Evolutionary conservation across 2,329 filamentous ascomycete species (phyloP), one percentile per base, ranked within the genome.

Genomic region (Trichoderma atrobrunneum): DNA sequence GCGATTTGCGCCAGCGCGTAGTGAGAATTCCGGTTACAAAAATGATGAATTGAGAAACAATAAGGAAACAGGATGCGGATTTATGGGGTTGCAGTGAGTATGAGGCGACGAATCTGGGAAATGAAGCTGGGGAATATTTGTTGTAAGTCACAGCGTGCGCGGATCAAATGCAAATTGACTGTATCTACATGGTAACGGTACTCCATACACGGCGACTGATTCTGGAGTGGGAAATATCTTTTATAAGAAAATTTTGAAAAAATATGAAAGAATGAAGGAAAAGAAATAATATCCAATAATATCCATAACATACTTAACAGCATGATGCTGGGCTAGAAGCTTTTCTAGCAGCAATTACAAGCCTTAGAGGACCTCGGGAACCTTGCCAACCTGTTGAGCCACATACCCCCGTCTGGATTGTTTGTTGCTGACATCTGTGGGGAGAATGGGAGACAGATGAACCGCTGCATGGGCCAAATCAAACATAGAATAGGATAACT

Each of bases 1-100:
- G 57, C 24, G 65, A 70, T 71, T 24, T 43, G 65, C 43, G 64
- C 48, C 51, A 36, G 39, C 68, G 68, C 71, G 30, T 71, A 56
- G 30, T 59, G 21, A 26, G 18, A 12, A 12, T 63, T 71, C 61
- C 66, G 71, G 66, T 60, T 61, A 21, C 48, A 72, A 26, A 69
- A 21, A 30, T 8, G 36, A 61, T 26, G 16, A n/a, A 69, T 39
- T 39, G 3, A n/a, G 51, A 16, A 59, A 59, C 6, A 28, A n/a
- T 4, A 16, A 21, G 24, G 7, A 21, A 16, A 39, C 39, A 36
- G 6, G 8, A 14, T 18, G 32, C 1, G 32, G 16, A 7, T 24
- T 54, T 5, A 54, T 24, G 11, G 48, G 48, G 21, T 24, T 54
- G 5, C 21, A 24, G n/a, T 24, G n/a, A 12, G 48, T 24, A 21